Evolutionary conservation across 805 yeast species (phyloP).

Genomic region (Myxozyma vanderwaltii): DNA sequence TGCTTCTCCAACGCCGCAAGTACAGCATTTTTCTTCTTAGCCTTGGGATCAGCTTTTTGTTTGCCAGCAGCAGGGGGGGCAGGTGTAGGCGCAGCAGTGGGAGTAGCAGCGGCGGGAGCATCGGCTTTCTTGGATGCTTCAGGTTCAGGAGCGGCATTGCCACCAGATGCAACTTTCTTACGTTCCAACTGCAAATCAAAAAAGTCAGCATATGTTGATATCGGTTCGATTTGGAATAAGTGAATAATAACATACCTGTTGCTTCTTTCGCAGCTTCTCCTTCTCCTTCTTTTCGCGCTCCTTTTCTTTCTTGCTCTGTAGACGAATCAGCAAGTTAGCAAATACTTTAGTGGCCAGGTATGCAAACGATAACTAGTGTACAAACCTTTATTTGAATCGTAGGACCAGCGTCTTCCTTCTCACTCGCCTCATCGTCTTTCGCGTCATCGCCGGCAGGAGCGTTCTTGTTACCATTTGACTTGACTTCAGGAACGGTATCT

Average conservation of each 20-base stretch:
- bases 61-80: slow-evolving; percentile 40
- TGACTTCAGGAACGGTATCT: slow-evolving; percentile 4
- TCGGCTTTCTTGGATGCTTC: slow-evolving; percentile 42
- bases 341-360: too few relatives aligned
- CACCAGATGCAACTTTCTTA: slow-evolving; percentile 54
- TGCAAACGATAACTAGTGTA: too few relatives aligned
- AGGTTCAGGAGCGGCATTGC: slow-evolving; percentile 45
- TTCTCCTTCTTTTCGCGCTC: slow-evolving; percentile 80
- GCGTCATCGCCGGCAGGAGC: slow-evolving; percentile 35
- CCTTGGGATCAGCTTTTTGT: slow-evolving; percentile 49
- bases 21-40: slow-evolving; percentile 85
- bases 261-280: slow-evolving; percentile 83
- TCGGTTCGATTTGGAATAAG: background rate
- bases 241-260: slow-evolving; percentile 50
- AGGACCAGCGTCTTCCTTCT: slow-evolving; percentile 63
- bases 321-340: slow-evolving; percentile 38
- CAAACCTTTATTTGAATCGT: slow-evolving; percentile 50
- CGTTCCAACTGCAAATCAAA: slow-evolving; percentile 50
- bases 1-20: slow-evolving; percentile 89
- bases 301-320: slow-evolving; percentile 87
- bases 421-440: slow-evolving; percentile 50
- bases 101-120: slow-evolving; percentile 45
- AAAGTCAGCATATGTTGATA: too few relatives aligned
- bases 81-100: slow-evolving; percentile 25
- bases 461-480: background rate